Base-by-base conservation (phyloP, 805 yeast genomes). In the Saccharomycopsis schoenii region DNA sequence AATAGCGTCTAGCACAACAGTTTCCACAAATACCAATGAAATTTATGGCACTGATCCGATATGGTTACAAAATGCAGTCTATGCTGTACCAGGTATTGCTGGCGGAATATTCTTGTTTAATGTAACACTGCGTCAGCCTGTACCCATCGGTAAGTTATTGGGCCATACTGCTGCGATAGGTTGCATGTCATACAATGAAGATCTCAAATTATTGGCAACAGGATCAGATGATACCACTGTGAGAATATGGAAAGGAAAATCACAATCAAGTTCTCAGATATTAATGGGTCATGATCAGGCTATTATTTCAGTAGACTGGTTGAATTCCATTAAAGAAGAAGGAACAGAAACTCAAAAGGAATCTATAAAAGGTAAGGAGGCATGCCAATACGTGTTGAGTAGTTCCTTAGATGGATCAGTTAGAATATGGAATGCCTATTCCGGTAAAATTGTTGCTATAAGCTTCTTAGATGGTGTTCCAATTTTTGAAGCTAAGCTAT, bases 151-250 rank as follows among this genome's bases (percentile, higher is more conserved):
- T 4, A 72, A 75, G 34, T 72, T 85, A 56, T 64, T 77, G 11
- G 97, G 96, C 1, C 97, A 90, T 70, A 74, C 79, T 10, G 80
- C 81, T 55, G 76, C 83, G 0, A 79, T 88, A 8, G 77, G 88
- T 15, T 72, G 73, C 4, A 73, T 91, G 3, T 70, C 74, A 37
- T 89, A 86, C 69, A 83, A 85, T 67, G 63, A 68, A 4, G 70
- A 71, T 1, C 74, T 78, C 15, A 82, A 82, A 65, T 70, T 86
- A 37, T 74, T 92, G 50, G 83, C 90, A 2, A 83, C 92, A 1
- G 84, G 89, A 9, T 84, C 96, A 1, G 96, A 89, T 68, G 97
- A 92, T 69, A 79, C 81, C 60, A 75, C 80, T 0, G 77, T 91
- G 9, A 80, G 89, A 66, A 75, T 90, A 21, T 92, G 97, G 96